Evolutionary conservation across 208 protist species (phyloP), one percentile per base, ranked within the genome.

Genomic region (Giardia muris): DNA sequence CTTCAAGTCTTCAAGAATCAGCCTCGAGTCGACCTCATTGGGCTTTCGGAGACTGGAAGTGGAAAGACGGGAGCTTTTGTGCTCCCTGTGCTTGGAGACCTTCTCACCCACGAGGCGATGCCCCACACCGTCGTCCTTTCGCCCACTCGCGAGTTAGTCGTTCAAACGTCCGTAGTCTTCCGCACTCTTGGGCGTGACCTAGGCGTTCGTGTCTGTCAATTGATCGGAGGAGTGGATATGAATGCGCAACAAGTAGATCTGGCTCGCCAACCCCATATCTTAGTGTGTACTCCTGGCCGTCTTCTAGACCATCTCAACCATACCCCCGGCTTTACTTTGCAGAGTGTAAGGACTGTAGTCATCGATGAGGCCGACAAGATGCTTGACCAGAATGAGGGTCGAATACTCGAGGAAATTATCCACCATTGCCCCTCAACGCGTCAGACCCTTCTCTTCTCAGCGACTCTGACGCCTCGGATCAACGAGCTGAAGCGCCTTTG

Each of bases 81-180:
- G 93, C 95, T 97, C 44, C 96, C 97, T 1, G 96, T 94, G 0
- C 94, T 96, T 30, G 92, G 95, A 0, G 96, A 97, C 43, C 48
- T 92, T 3, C 0, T 87, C 45, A 89, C 4, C 19, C 19, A 89
- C 86, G 42, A 4, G 45, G 19, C 4, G 4, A 43, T 3, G 3
- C 19, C 30, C 30, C 0, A n/a, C 67, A n/a, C 57, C 3, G 4
- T 89, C 39, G 42, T 89, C 42, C 95, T 99, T 91, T 97, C 97
- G 46, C 98, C 98, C 0, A 99, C 98, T 0, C 96, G 98, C 88
- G 98, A 99, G 93, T 94, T 99, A 3, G 98, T 97, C 0, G 95
- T 97, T 94, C 98, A 99, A 95, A 99, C 98, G 92, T 97, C 98
- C 45, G 2, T 19, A 2, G 87, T 90, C 44, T 4, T 47, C n/a